Evolutionary conservation across 2,329 filamentous ascomycete genomes (phyloP).

Genomic region (Stagonosporopsis chrysanthemi): DNA sequence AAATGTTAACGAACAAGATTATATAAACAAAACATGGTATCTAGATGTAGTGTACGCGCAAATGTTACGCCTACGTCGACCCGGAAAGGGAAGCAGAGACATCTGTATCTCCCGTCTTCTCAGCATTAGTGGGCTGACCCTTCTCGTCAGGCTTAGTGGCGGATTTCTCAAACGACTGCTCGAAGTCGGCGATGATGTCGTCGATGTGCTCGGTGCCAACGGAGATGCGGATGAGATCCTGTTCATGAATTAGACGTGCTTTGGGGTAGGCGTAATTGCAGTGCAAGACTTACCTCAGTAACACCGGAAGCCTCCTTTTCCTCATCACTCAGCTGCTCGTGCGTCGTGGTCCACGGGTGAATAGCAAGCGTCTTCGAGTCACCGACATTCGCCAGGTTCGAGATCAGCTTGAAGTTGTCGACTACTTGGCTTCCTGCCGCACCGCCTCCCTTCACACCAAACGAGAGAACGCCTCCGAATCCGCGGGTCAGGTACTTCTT

Average conservation of each 20-base stretch:
- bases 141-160: constrained; percentile 54
- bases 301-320: constrained; percentile 84
- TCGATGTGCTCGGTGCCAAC: constrained; percentile 97
- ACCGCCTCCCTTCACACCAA: constrained; percentile 89
- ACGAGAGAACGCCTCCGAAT: constrained; percentile 89
- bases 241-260: too few species aligned
- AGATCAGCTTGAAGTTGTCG: constrained; percentile 93
- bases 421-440: constrained; percentile 86
- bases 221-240: constrained; percentile 93
- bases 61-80: constrained; percentile 27
- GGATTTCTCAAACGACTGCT: constrained; percentile 79
- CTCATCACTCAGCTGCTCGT: constrained; percentile 86
- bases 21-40: not conserved
- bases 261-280: too few species aligned
- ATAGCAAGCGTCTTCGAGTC: constrained; percentile 95
- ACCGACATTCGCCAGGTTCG: constrained; percentile 94
- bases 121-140: constrained; percentile 43
- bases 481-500: constrained; percentile 87
- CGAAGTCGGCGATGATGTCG: constrained; percentile 95
- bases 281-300: constrained; percentile 65
- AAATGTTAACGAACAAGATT: not conserved
- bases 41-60: not conserved
- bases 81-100: constrained; percentile 41
- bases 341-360: constrained; percentile 94
- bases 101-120: constrained; percentile 40